These are phyloP conservation scores for Microstegium vimineum DNA, from an alignment of 176 grass and related monocot species.

Conservation along the genomic window DNA sequence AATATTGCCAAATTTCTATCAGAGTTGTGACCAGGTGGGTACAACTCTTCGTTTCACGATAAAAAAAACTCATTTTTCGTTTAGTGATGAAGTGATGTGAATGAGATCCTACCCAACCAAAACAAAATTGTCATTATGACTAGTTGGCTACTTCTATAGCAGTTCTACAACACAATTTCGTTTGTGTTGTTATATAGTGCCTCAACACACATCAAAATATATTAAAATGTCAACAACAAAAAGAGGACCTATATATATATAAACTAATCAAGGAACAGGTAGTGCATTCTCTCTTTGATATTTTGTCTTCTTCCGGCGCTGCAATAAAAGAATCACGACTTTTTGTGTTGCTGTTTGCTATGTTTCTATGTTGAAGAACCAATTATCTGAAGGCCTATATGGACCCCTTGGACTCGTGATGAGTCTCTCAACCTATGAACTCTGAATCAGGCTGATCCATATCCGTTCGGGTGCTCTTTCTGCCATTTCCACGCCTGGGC, in stretches of 20 bases:
- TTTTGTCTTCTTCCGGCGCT: slow-evolving; percentile 3
- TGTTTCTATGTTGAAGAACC: slow-evolving; percentile 15
- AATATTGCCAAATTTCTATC: too few relatives aligned
- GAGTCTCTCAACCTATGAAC: background rate
- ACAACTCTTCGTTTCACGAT: too few relatives aligned
- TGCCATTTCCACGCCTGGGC: slow-evolving; percentile 96
- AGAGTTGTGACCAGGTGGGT: too few relatives aligned
- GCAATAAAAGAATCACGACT: too few relatives aligned
- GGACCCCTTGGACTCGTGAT: background rate
- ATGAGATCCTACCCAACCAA: too few relatives aligned
- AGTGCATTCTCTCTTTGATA: background rate
- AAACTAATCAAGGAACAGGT: slow-evolving; percentile 22
- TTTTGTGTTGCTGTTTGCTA: background rate
- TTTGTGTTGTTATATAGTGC: slow-evolving; percentile 29
- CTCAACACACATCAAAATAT: background rate
- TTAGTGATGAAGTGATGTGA: too few relatives aligned
- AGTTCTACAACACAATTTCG: slow-evolving; percentile 17
- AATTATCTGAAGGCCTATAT: slow-evolving; percentile 15
- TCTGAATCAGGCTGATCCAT: slow-evolving; percentile 38
- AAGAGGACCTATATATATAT: slow-evolving; percentile 24
- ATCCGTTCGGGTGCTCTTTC: slow-evolving; percentile 65
- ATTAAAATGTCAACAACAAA: background rate
- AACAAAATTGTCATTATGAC: too few relatives aligned
- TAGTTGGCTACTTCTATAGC: too few relatives aligned
- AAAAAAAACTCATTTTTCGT: too few relatives aligned